phyloP scores from a whole-genome alignment of 768 basidiomycete genomes.

The Tulasnella sp. region DNA sequence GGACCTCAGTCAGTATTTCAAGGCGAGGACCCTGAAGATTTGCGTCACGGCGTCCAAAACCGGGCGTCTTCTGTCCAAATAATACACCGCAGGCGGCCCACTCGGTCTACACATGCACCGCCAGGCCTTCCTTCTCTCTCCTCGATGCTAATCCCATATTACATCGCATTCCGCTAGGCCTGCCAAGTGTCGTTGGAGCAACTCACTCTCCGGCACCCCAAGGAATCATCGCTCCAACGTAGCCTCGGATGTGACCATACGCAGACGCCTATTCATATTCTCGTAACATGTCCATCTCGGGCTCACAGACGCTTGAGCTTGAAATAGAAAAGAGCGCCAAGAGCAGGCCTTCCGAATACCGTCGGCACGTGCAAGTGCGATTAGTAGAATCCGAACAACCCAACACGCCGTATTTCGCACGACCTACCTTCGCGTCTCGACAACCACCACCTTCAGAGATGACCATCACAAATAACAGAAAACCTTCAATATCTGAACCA shows the following conservation, averaged over 20 bases:
- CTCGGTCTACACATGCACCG: background rate
- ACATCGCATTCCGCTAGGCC: no score
- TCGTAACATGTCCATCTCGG: no score
- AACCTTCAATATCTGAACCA: slow-evolving; percentile 1
- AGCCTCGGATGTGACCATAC: no score
- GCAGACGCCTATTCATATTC: no score
- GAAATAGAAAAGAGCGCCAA: background rate
- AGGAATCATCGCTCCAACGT: no score
- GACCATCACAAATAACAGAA: slow-evolving; percentile 14
- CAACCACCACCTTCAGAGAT: slow-evolving; percentile 5
- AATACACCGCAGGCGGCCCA: background rate
- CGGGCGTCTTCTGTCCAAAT: background rate
- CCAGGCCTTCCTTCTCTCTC: background rate
- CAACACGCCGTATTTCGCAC: background rate
- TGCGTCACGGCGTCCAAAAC: background rate
- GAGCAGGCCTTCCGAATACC: background rate
- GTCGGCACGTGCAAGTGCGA: background rate
- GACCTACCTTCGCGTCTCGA: background rate
- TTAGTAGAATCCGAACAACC: background rate
- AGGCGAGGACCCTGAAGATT: background rate
- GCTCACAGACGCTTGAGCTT: no score
- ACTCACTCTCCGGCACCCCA: background rate
- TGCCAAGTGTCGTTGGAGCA: no score
- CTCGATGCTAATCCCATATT: background rate
- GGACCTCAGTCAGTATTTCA: slow-evolving; percentile 2